Base-by-base conservation (phyloP, 768 basidiomycete species). In the Lentinula boryana region DNA sequence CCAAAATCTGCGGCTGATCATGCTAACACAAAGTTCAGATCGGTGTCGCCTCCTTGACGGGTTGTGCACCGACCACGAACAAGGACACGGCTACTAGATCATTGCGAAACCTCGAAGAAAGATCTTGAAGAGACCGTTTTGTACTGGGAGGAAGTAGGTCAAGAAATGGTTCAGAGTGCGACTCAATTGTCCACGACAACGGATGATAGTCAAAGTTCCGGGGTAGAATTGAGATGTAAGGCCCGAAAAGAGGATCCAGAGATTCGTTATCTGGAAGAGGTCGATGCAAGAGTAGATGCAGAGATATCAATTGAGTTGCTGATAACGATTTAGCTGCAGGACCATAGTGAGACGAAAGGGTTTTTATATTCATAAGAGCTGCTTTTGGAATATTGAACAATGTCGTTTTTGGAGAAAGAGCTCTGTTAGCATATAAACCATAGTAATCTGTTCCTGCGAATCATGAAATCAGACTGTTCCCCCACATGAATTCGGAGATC, bases 151-250 rank as follows among this genome's bases (percentile, higher is more conserved):
- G 86, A 18, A 91, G 68, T 35, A 62, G 60, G 9, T 71, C 64
- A 5, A 87, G 67, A 18, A 87, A 64, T 7, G 66, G 62, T 21
- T 31, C 61, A 4, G 59, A 61, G 67, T 67, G 58, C 58, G 70
- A 70, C 51, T 82, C 76, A 4, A 81, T 23, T 41, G 23, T 61
- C 92, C 91, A 94, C 18, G 86, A 82, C n/a, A 97, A 76, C 5
- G 95, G 96, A 74, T 97, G 94, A 27, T 76, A 76, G 44, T 78
- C 78, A 70, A 98, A 95, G 32, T 85, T 72, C 58, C 70, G 69
- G 2, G 96, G 96, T 31, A 98, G 74, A 1, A 85, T 79, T 0
- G 87, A 85, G 50, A 97, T 85, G 69, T 93, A 97, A 1, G 91
- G 87, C 31, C 87, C 84, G 70, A 87, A 88, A 13, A 70, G 70